phyloP scores from a whole-genome alignment of 192 early-diverging fungal species.

The Backusella tarrabulga region DNA sequence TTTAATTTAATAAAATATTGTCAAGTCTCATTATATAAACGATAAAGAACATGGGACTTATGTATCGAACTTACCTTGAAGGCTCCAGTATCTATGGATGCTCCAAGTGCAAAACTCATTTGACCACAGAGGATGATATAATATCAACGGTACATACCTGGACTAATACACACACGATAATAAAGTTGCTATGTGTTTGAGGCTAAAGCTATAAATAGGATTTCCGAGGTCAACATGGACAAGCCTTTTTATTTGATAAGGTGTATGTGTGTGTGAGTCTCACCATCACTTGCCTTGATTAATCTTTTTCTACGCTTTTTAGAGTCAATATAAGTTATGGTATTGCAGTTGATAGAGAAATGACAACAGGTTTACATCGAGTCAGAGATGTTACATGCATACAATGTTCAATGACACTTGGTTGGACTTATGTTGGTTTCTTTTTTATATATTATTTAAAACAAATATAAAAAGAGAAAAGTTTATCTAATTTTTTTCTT shows the following conservation, averaged over 20 bases:
- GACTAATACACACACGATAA: not conserved
- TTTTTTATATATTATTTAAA: not conserved
- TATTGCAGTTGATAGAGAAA: constrained; percentile 19
- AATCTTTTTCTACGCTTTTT: not conserved
- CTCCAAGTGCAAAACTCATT: constrained; percentile 24
- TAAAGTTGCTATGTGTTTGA: not conserved
- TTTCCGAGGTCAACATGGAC: constrained; percentile 35
- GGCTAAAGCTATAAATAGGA: constrained; percentile 15
- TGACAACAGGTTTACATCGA: constrained; percentile 31
- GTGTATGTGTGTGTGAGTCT: constrained; percentile 11
- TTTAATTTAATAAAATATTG: not conserved
- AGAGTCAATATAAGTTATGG: constrained; percentile 32
- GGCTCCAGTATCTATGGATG: constrained; percentile 29
- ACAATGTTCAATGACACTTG: constrained; percentile 29
- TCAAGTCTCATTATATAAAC: not conserved
- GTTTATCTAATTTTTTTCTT: not conserved
- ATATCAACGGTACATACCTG: constrained; percentile 23
- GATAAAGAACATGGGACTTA: constrained; percentile 25
- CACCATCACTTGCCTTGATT: not conserved
- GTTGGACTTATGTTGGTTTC: constrained; percentile 35
- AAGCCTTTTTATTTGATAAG: constrained; percentile 19
- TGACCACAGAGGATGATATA: constrained; percentile 25
- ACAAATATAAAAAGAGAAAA: not conserved
- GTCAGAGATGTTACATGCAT: constrained; percentile 28
- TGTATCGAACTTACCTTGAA: constrained; percentile 34